Evolutionary conservation across 495 filamentous ascomycete genomes (phyloP).

Genomic region (Hyaloscypha variabilis): DNA sequence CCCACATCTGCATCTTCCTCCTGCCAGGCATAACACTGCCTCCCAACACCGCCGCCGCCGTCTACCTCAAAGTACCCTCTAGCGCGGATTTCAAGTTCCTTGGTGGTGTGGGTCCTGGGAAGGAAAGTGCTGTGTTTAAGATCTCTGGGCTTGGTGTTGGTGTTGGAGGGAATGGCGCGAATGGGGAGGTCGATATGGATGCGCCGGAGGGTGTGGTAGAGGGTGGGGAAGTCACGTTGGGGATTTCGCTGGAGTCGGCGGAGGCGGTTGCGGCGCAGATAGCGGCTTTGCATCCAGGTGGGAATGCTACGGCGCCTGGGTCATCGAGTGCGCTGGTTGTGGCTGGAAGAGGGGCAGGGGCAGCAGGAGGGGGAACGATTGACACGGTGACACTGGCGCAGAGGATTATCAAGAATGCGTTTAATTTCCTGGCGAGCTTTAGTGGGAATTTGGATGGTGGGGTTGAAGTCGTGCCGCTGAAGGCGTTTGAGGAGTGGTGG

Average conservation of each 20-base stretch:
- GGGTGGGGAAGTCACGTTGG: conserved; percentile 60
- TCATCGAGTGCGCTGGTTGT: too few species aligned
- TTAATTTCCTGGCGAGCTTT: conserved; percentile 94
- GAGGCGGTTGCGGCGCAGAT: conserved; percentile 71
- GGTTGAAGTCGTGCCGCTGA: conserved; percentile 84
- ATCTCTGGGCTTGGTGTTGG: conserved; percentile 41
- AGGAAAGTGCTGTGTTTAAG: conserved; percentile 87
- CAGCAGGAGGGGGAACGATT: conserved; percentile 34
- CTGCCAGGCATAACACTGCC: conserved; percentile 79
- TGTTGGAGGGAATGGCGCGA: conserved; percentile 42
- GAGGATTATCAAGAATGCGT: conserved; percentile 94
- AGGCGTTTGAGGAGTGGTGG: conserved; percentile 97
- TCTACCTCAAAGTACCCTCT: conserved; percentile 64
- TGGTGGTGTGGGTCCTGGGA: conserved; percentile 84
- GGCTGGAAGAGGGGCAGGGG: too few species aligned
- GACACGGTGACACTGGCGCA: conserved; percentile 81
- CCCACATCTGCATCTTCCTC: conserved; percentile 86
- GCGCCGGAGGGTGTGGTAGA: conserved; percentile 24
- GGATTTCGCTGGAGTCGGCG: conserved; percentile 80
- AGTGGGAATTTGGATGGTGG: conserved; percentile 57
- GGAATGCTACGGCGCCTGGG: too few species aligned
- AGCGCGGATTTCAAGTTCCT: conserved; percentile 71
- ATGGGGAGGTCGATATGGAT: conserved; percentile 30
- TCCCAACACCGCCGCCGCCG: conserved; percentile 76
- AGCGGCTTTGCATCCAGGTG: conserved; percentile 54